Base-by-base conservation (phyloP, 1,139 yeast species). In the Debaryomycetaceae sp. region DNA sequence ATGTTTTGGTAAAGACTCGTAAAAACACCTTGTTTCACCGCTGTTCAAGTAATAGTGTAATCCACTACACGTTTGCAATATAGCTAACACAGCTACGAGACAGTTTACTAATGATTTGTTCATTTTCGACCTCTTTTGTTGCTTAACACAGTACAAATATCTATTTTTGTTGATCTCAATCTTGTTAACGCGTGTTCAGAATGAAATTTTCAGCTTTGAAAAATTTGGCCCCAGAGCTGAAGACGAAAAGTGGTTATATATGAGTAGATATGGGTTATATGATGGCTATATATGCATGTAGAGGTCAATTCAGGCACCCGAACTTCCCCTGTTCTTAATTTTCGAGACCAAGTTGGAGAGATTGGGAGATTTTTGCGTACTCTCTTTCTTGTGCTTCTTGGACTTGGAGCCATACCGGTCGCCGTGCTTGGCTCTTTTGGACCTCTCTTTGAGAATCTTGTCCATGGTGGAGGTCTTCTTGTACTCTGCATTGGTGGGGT, bases 391-490 rank as follows among this genome's bases (percentile, higher is more conserved):
- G 36, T 49, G 56, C 39, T 54, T 57, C 49, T 60, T 45, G 11
- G 46, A 37, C 35, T 44, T 47, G 8, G 47, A 38, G 24, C 44
- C 43, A n/a, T 36, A 20, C 7, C 45, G 40, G 14, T 50, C 55
- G 17, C 46, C 46, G 36, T 48, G 52, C 11, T 11, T 27, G 49
- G 62, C 62, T 58, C 95, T 78, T 58, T 80, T 80, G 34, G 85
- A 76, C 54, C 96, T 79, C 62, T 89, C 95, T 42, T 80, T 75
- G 66, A 90, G 68, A 42, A 93, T 80, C 63, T 85, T 77, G 60
- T 85, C 84, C 96, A 91, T 90, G 23, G 95, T 89, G 36, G 81
- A 72, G 0, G 98, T 90, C 68, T 85, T 82, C 70, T 87, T 90
- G 72, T 81, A 93, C 60, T 88, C 96, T 17, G 96, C 86, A 56